Conservation (phyloP, 73 alveolate genomes). For the Symbiodinium natans region DNA sequence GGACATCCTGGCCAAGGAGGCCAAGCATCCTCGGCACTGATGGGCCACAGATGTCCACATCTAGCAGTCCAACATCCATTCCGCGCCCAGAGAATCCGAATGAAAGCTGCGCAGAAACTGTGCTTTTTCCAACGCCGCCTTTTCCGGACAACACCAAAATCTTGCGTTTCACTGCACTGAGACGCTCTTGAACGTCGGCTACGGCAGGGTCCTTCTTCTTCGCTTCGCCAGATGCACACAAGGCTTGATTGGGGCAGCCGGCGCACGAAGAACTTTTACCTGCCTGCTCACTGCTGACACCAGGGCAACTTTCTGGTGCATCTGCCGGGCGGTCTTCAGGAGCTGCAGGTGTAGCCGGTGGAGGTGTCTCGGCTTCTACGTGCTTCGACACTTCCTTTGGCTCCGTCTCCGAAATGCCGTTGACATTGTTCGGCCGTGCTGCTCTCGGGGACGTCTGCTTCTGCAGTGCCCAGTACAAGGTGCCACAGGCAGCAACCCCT, state of each 20-base stretch:
- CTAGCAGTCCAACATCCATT: slow-evolving; percentile 95
- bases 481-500: slow-evolving; percentile 33
- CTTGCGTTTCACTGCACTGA: slow-evolving; percentile 96
- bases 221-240: slow-evolving; percentile 94
- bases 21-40: slow-evolving; percentile 99
- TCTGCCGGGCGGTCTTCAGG: slow-evolving; percentile 91
- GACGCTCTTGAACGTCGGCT: slow-evolving; percentile 96
- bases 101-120: slow-evolving; percentile 98
- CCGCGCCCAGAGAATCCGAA: slow-evolving; percentile 87
- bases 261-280: slow-evolving; percentile 98
- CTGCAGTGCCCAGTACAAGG: slow-evolving; percentile 18
- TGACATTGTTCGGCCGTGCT: neutral
- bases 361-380: neutral
- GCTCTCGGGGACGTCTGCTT: neutral
- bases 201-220: slow-evolving; percentile 95
- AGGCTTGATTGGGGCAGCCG: slow-evolving; percentile 98
- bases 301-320: slow-evolving; percentile 96
- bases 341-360: slow-evolving; percentile 10
- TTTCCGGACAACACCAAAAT: slow-evolving; percentile 98
- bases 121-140: slow-evolving; percentile 99
- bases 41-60: slow-evolving; percentile 99
- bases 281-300: slow-evolving; percentile 95
- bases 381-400: neutral
- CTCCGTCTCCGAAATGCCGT: neutral
- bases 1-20: slow-evolving; percentile 97